Base-by-base conservation (phyloP, 352 stramenopile genomes). In the Globisporangium carolinianum region DNA sequence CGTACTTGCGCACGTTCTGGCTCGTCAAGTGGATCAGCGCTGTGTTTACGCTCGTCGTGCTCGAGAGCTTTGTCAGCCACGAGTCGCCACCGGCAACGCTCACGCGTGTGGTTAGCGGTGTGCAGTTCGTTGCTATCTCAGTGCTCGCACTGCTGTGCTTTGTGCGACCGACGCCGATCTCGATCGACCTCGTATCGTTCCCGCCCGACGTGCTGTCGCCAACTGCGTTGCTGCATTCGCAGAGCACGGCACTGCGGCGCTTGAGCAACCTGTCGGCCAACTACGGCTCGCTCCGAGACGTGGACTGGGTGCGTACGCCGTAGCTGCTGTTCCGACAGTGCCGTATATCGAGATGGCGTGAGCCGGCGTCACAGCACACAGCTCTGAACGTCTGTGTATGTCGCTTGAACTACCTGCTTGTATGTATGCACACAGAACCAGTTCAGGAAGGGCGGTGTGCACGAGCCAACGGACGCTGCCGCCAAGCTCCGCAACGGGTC, bases 241-340 rank as follows among this genome's bases (percentile, higher is more conserved):
- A 55, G 17, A 60, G 48, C 17, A 36, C 39, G 11, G 39, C 60
- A 63, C 39, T 65, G 66, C 42, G 67, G 71, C 55, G 69, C 66
- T 35, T 74, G 66, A 41, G 71, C 67, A 15, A 64, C 63, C 18
- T 83, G 63, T 53, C 42, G 45, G 9, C 24, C 51, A 59, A 71
- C n/a, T 89, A 89, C 47, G 79, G 74, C 36, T 86, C 77, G 10
- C 83, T 87, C 37, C 62, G 67, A 9, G 75, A 84, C 17, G 79
- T 68, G 37, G 69, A 73, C 12, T 59, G 60, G 38, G 63, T 73
- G 58, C 9, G 45, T 49, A 7, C n/a, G 15, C 5, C 17, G 5
- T n/a, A 5, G 45, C 17, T 49, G 45, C 6, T 49, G 15, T 18
- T 9, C 11, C 39, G 39, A 43, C 24, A 32, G 24, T 3, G 24